Conservation (phyloP, 305 asterid species). For the Caryopteris hybrid region DNA sequence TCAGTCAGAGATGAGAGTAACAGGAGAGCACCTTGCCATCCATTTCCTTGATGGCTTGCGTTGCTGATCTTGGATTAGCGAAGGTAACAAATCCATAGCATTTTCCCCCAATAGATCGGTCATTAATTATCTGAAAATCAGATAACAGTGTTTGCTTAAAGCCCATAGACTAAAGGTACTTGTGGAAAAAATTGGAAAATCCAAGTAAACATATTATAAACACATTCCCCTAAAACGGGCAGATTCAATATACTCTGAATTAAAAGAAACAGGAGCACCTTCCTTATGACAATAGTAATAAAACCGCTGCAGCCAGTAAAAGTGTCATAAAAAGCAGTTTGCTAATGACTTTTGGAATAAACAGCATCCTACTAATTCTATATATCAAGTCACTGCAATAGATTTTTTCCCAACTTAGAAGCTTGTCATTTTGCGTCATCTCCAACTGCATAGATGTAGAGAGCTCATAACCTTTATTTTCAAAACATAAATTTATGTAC, state of each 20-base stretch:
- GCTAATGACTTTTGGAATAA: neutral
- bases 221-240: neutral
- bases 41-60: conserved; percentile 72
- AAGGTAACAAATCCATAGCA: conserved; percentile 85
- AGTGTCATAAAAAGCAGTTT: neutral
- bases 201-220: neutral
- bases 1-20: conserved; percentile 6
- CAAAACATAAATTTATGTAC: no score
- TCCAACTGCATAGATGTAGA: neutral
- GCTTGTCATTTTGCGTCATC: neutral
- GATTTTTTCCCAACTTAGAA: neutral
- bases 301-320: conserved; percentile 1
- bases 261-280: neutral
- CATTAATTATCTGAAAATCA: conserved; percentile 67
- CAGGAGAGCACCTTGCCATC: conserved; percentile 62
- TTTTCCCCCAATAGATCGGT: conserved; percentile 62
- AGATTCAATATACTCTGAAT: neutral
- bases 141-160: conserved; percentile 14
- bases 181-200: neutral
- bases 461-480: neutral
- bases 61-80: conserved; percentile 70
- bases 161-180: neutral
- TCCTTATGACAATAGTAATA: neutral
- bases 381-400: neutral
- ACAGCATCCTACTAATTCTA: neutral